A percentile compares a stretch with the other conserved stretches of the same genome.
phyloP scores from a whole-genome alignment of 192 early-diverging fungal genomes.

The Paraglomus brasilianum region DNA sequence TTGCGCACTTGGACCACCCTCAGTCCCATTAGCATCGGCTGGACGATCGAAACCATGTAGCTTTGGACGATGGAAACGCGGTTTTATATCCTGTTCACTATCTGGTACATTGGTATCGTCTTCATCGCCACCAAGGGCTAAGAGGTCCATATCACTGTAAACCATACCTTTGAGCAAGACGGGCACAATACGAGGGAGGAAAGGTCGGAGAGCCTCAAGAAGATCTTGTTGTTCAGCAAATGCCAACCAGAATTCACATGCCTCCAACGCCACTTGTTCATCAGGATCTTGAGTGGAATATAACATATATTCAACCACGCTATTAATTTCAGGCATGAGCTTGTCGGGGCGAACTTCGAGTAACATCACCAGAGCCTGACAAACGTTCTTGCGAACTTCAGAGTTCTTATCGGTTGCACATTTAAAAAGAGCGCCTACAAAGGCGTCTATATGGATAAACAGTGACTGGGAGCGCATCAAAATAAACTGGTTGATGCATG shows the following conservation, averaged over 20 bases:
- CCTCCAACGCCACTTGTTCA: conserved; percentile 90
- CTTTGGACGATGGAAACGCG: conserved; percentile 85
- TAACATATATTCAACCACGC: conserved; percentile 94
- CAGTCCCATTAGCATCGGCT: conserved; percentile 36
- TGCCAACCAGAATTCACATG: conserved; percentile 98
- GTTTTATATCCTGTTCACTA: conserved; percentile 89
- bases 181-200: conserved; percentile 78
- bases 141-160: conserved; percentile 90
- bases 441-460: conserved; percentile 65
- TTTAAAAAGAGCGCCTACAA: conserved; percentile 76
- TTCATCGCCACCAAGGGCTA: conserved; percentile 73
- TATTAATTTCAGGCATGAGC: conserved; percentile 82
- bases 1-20: conserved; percentile 20
- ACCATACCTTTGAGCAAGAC: conserved; percentile 95
- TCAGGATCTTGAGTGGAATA: conserved; percentile 87
- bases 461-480: conserved; percentile 70
- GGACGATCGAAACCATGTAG: conserved; percentile 69
- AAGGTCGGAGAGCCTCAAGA: conserved; percentile 67
- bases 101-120: conserved; percentile 90
- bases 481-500: conserved; percentile 87
- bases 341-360: conserved; percentile 83
- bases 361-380: conserved; percentile 90
- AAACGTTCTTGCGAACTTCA: conserved; percentile 88
- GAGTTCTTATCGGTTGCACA: conserved; percentile 80
- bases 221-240: conserved; percentile 92